These are phyloP conservation scores for Paxillus involutus DNA, from an alignment of 768 basidiomycete species.

Conservation along the genomic window DNA sequence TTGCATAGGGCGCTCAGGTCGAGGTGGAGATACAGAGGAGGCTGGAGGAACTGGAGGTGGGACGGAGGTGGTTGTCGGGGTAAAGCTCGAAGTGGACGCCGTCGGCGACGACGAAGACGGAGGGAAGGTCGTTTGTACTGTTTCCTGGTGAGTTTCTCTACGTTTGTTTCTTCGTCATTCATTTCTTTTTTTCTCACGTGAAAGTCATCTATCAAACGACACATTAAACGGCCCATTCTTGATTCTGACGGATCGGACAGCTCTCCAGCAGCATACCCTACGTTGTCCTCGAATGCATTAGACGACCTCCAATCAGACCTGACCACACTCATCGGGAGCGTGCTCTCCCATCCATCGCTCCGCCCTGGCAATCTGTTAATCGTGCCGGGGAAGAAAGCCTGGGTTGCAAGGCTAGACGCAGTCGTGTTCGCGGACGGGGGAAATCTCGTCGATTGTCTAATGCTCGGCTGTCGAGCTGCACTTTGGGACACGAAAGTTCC, in stretches of 20 bases:
- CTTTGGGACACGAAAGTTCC: slow-evolving; percentile 83
- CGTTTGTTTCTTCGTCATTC: neutral
- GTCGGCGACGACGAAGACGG: slow-evolving; percentile 48
- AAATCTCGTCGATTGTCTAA: slow-evolving; percentile 74
- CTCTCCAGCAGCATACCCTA: slow-evolving; percentile 80
- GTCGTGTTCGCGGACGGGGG: slow-evolving; percentile 73
- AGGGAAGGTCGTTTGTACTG: slow-evolving; percentile 64
- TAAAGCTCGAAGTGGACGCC: slow-evolving; percentile 75
- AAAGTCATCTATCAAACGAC: neutral
- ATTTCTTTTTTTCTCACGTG: neutral
- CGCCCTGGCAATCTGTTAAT: slow-evolving; percentile 66
- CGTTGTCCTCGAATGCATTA: slow-evolving; percentile 56
- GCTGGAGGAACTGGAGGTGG: slow-evolving; percentile 74
- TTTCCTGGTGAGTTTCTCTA: slow-evolving; percentile 66
- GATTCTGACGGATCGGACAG: slow-evolving; percentile 44
- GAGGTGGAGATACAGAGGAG: slow-evolving; percentile 71
- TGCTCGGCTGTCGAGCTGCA: slow-evolving; percentile 77
- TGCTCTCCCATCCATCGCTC: slow-evolving; percentile 64
- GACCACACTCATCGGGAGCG: slow-evolving; percentile 58
- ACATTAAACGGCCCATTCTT: slow-evolving; percentile 2
- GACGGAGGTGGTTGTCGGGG: slow-evolving; percentile 77
- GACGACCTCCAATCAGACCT: slow-evolving; percentile 81
- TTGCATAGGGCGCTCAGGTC: slow-evolving; percentile 64
- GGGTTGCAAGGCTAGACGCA: slow-evolving; percentile 77
- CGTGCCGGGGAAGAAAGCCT: slow-evolving; percentile 61